phyloP scores from a whole-genome alignment of 495 filamentous ascomycete species.

The Tuber indicum region DNA sequence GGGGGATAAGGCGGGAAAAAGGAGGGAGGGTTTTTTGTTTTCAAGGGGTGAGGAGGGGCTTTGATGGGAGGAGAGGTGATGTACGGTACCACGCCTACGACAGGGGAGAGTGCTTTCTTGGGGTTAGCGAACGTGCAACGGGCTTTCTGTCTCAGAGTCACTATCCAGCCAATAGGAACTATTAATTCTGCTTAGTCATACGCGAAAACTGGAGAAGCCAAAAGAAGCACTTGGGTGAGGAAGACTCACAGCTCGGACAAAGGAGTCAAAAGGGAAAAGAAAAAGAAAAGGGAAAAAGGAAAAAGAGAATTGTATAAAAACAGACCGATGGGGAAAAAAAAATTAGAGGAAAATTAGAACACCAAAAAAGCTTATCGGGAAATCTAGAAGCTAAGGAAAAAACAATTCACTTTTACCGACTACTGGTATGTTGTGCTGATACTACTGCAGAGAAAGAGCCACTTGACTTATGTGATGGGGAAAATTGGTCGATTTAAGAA shows the following conservation, averaged over 20 bases:
- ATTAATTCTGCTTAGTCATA: constrained; percentile 33
- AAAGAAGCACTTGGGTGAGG: constrained; percentile 12
- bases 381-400: neutral
- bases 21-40: constrained; percentile 32
- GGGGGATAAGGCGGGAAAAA: constrained; percentile 29
- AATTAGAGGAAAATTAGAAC: neutral
- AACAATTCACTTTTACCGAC: neutral
- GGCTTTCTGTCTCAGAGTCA: constrained; percentile 10
- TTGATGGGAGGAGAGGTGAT: constrained; percentile 27
- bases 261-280: neutral
- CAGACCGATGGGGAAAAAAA: neutral
- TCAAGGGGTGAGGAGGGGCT: constrained; percentile 34
- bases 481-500: neutral
- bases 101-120: constrained; percentile 6
- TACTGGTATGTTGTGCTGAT: neutral
- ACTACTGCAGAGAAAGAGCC: neutral
- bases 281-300: neutral
- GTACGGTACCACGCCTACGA: constrained; percentile 4
- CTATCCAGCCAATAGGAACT: constrained; percentile 30
- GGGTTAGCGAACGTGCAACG: constrained; percentile 4
- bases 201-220: constrained; percentile 36
- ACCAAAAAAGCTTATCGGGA: neutral
- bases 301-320: neutral
- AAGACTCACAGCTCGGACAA: neutral
- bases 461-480: neutral